These are phyloP conservation scores for Leishmania major DNA, from an alignment of 208 protist species.

Conservation along the genomic window DNA sequence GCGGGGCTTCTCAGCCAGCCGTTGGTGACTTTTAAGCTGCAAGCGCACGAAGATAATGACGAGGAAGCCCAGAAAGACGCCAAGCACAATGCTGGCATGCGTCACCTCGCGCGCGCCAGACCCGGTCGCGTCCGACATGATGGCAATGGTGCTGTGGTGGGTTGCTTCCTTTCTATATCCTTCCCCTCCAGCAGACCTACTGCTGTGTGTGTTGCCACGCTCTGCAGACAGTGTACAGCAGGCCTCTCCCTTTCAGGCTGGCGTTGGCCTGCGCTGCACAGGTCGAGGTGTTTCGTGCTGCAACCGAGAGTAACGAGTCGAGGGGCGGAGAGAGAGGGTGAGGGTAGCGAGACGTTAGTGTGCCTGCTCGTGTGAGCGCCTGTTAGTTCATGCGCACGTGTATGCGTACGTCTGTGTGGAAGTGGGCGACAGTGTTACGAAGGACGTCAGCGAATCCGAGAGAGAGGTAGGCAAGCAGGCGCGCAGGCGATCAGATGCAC, in stretches of 20 bases:
- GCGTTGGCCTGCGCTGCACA: neutral
- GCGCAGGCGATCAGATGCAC: neutral
- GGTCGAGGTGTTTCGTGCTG: neutral
- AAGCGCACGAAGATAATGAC: conserved; percentile 26
- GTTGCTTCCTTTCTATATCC: neutral
- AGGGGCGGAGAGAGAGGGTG: neutral
- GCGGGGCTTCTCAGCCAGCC: conserved; percentile 48
- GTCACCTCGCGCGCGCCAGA: conserved; percentile 3
- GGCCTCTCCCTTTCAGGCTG: neutral
- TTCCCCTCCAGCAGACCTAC: neutral
- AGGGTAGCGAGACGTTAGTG: neutral
- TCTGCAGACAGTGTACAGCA: neutral
- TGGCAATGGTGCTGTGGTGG: neutral
- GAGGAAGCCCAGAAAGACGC: conserved; percentile 26
- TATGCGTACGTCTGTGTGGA: neutral
- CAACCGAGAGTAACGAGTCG: neutral
- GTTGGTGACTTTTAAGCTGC: conserved; percentile 41
- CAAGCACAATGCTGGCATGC: conserved; percentile 23
- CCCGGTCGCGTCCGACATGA: conserved; percentile 4
- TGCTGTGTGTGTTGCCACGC: neutral
- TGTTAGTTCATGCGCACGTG: neutral
- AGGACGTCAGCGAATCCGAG: neutral
- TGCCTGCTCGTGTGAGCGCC: neutral
- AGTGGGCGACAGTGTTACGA: neutral
- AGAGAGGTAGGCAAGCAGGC: neutral